Evolutionary conservation across 164 flowering plant genomes (phyloP), one percentile per base, ranked within the genome.

Genomic region (Magnolia kwangsiensis): DNA sequence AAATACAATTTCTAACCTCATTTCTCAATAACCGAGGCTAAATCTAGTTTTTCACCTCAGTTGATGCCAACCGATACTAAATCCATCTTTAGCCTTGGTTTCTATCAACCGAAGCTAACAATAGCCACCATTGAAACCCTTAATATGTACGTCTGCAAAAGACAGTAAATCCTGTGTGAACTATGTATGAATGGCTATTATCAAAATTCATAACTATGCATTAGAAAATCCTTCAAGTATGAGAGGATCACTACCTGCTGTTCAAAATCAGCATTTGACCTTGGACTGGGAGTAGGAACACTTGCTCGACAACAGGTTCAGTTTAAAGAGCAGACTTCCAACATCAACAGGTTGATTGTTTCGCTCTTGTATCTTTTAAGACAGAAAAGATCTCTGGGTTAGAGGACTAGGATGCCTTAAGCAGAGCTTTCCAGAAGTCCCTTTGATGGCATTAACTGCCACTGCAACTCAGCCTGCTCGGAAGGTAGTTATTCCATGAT

Each of bases 361-460:
- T 23, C 24, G 24, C 24, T 23, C 24, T 23, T 23, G 24, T 23
- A 23, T 23, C 24, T 23, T 23, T 23, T 23, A 23, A 23, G 24
- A 23, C 24, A 23, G 24, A 23, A 0, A 23, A 23, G 24, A 23
- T 23, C 24, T 23, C 24, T 23, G 24, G 24, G 24, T 23, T 23
- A 23, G 95, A 80, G 89, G 78, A 63, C 76, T 96, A 67, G 93
- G 99, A 82, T 90, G 95, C 74, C 97, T 96, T 45, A 96, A 92
- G 87, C 95, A 89, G 83, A 90, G 88, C 68, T 94, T 94, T 75
- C 93, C 92, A 27, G 76, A 82, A 81, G 91, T 94, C 80, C 97
- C 99, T 29, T 81, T 96, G 67, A 96, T 94, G 98, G 98, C 98
- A 69, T 86, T 96, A 83, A 94, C 98, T 79, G 99, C 99, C 72